Evolutionary conservation across 768 basidiomycete genomes (phyloP).

Genomic region (Gloeopeniophorella convolvens): DNA sequence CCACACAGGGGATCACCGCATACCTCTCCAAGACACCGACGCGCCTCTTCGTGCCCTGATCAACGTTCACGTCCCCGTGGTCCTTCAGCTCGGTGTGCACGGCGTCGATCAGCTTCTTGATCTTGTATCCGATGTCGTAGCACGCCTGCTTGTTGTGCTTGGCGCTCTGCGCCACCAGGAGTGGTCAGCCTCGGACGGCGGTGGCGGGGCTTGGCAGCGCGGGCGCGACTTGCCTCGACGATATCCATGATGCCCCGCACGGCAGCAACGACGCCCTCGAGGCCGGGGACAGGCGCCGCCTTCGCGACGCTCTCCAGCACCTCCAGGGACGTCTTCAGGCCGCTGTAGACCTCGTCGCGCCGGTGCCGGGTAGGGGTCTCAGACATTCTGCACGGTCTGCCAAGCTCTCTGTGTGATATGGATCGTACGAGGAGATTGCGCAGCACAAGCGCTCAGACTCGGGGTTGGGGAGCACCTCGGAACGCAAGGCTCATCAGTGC

Average conservation of each 20-base stretch:
- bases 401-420: no score
- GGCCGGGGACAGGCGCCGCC: neutral
- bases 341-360: slow-evolving; percentile 6
- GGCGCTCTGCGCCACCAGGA: slow-evolving; percentile 3
- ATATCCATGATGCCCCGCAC: slow-evolving; percentile 11
- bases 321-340: slow-evolving; percentile 5
- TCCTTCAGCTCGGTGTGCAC: slow-evolving; percentile 10
- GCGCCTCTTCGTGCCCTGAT: slow-evolving; percentile 3
- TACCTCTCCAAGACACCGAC: slow-evolving; percentile 8
- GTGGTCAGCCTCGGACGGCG: no score
- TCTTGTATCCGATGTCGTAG: slow-evolving; percentile 9
- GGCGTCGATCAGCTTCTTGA: slow-evolving; percentile 7
- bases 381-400: neutral
- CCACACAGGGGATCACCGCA: neutral
- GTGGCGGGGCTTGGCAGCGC: neutral
- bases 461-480: no score
- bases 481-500: no score
- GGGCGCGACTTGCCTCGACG: slow-evolving; percentile 9
- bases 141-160: slow-evolving; percentile 19
- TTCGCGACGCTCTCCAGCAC: neutral
- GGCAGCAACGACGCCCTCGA: slow-evolving; percentile 5
- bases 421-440: no score
- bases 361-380: slow-evolving; percentile 1
- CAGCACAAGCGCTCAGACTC: no score
- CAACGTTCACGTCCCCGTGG: neutral